Conservation (phyloP, 169 alveolate genomes). For the Cryptosporidium sp. region DNA sequence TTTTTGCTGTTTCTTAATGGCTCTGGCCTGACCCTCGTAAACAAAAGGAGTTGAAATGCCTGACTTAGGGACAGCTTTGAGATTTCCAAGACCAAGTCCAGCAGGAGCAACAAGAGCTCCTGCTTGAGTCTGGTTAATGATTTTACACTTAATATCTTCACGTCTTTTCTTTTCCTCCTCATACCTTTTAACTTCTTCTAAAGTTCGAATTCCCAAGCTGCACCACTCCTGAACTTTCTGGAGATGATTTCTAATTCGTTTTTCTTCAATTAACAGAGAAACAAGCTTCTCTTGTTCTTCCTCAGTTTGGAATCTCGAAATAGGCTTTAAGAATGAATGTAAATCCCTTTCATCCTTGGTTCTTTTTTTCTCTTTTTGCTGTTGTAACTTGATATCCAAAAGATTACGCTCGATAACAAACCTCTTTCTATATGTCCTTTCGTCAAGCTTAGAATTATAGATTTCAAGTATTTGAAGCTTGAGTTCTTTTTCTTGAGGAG, state of each 20-base stretch:
- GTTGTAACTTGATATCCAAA: conserved; percentile 87
- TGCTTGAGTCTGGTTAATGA: conserved; percentile 26
- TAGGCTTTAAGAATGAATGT: conserved; percentile 87
- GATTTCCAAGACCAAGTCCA: conserved; percentile 64
- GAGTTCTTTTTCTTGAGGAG: conserved; percentile 87
- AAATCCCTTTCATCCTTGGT: conserved; percentile 91
- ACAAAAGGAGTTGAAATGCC: conserved; percentile 49
- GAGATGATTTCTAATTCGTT: conserved; percentile 86
- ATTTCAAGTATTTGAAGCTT: conserved; percentile 86
- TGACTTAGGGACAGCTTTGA: conserved; percentile 30
- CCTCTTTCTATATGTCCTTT: conserved; percentile 87
- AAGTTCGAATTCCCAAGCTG: conserved; percentile 88
- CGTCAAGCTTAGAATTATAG: conserved; percentile 91
- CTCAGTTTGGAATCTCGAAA: conserved; percentile 88
- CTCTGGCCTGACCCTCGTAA: conserved; percentile 69
- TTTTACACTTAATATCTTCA: conserved; percentile 49
- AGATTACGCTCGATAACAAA: conserved; percentile 76
- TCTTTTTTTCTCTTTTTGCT: conserved; percentile 89
- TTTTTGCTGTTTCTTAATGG: conserved; percentile 52
- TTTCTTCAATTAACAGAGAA: conserved; percentile 87
- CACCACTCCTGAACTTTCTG: conserved; percentile 90
- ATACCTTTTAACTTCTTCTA: conserved; percentile 85
- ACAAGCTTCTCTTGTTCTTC: conserved; percentile 91
- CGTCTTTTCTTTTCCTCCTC: conserved; percentile 72
- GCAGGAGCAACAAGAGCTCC: conserved; percentile 29